Evolutionary conservation across 805 yeast species (phyloP).

Genomic region (Kazachstania taianensis): DNA sequence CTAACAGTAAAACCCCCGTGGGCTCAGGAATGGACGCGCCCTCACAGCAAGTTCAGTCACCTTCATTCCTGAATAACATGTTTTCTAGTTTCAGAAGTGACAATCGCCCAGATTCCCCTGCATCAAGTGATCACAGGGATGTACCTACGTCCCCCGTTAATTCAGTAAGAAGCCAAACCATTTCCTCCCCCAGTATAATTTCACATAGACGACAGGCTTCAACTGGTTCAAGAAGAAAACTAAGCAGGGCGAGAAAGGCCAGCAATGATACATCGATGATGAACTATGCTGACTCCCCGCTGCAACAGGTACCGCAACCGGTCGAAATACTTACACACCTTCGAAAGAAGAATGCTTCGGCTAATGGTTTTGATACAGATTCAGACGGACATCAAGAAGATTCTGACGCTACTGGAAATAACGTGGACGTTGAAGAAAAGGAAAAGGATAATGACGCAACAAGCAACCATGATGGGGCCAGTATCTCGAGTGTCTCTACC

Average conservation of each 20-base stretch:
- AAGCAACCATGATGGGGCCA: too few species aligned
- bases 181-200: conserved; percentile 21
- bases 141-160: too few species aligned
- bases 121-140: too few species aligned
- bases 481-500: too few species aligned
- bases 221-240: conserved; percentile 3
- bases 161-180: not conserved
- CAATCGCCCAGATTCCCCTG: too few species aligned
- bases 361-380: too few species aligned
- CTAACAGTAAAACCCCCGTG: too few species aligned
- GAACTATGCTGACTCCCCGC: conserved; percentile 8
- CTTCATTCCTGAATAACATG: conserved; percentile 9
- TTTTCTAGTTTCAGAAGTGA: conserved; percentile 4
- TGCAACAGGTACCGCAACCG: conserved; percentile 17
- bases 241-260: conserved; percentile 5
- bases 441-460: not conserved
- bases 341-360: not conserved
- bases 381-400: too few species aligned
- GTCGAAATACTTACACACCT: conserved; percentile 11
- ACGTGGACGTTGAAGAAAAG: not conserved
- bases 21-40: too few species aligned
- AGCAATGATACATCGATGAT: conserved; percentile 6
- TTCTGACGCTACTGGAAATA: too few species aligned
- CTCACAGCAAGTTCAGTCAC: conserved; percentile 10
- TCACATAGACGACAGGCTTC: conserved; percentile 25